Conservation (phyloP, 1,139 yeast species). For the Protomyces gravidus region DNA sequence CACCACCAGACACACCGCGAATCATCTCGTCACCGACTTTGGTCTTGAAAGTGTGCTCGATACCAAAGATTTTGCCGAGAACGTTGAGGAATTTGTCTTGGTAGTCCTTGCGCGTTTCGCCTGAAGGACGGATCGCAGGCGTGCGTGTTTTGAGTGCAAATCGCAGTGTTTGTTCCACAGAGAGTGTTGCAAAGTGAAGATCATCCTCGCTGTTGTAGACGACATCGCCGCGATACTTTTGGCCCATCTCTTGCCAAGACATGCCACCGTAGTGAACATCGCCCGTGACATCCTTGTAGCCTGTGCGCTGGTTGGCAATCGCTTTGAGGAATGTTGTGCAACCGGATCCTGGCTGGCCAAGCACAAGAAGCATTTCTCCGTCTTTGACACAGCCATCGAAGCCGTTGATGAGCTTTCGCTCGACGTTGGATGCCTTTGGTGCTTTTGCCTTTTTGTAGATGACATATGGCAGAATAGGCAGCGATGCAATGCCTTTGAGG, state of each 20-base stretch:
- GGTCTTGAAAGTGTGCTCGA: slow-evolving; percentile 63
- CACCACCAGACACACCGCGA: slow-evolving; percentile 83
- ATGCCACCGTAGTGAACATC: slow-evolving; percentile 28
- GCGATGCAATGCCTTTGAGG: slow-evolving; percentile 33
- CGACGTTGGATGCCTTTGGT: slow-evolving; percentile 1
- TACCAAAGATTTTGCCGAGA: slow-evolving; percentile 62
- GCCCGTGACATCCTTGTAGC: slow-evolving; percentile 44
- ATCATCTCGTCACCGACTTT: slow-evolving; percentile 67
- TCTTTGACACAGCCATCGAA: slow-evolving; percentile 47
- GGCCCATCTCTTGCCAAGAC: slow-evolving; percentile 13
- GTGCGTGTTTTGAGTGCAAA: slow-evolving; percentile 60
- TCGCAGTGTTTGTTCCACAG: slow-evolving; percentile 64
- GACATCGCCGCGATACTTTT: slow-evolving; percentile 29
- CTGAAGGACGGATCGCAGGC: slow-evolving; percentile 54
- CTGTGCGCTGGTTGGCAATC: slow-evolving; percentile 56
- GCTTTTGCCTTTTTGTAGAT: slow-evolving; percentile 7
- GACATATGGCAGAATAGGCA: slow-evolving; percentile 11
- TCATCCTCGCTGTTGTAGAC: slow-evolving; percentile 44
- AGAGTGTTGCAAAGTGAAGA: slow-evolving; percentile 64
- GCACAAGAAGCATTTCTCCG: slow-evolving; percentile 55
- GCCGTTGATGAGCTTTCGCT: slow-evolving; percentile 42
- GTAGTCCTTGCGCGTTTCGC: slow-evolving; percentile 64
- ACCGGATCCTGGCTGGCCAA: slow-evolving; percentile 66
- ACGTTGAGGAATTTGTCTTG: slow-evolving; percentile 57
- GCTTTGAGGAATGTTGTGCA: slow-evolving; percentile 50